Base-by-base conservation (phyloP, 2,329 filamentous ascomycete species). In the Hortaea sp. region DNA sequence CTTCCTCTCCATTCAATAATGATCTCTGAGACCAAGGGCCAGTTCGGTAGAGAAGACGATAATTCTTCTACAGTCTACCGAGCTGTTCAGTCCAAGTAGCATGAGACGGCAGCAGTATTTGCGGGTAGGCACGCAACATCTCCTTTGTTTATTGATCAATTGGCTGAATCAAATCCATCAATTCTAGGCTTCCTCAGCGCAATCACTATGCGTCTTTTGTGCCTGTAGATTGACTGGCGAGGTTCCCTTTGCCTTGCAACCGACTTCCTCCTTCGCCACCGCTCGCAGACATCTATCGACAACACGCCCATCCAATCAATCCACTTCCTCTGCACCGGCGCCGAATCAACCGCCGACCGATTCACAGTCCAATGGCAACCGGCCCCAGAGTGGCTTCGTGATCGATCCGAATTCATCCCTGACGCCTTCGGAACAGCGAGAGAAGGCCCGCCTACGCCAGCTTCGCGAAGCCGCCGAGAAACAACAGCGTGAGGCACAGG, bases 131-230 rank as follows among this genome's bases (percentile, higher is more conserved):
- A 1, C 27, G 10, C 32, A 39, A 30, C 27, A 41, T 43, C 20
- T 5, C 10, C 29, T 28, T 0, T 39, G 12, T 30, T 28, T n/a
- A 37, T 50, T 53, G 49, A 57, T 46, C 7, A n/a, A 30, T 41
- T 7, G 20, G 20, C 20, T 20, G 20, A 20, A 20, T 20, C 20
- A 20, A 20, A 39, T 50, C 53, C 48, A 57, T 46, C 7, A n/a
- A 30, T 41, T 9, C 5, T 43, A 59, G 58, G 46, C 57, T 29
- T 54, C 59, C 43, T 58, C 60, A 44, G 52, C 57, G 44, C 57
- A 60, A 49, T 53, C 50, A 37, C 46, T 65, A 42, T 64, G 62
- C 52, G 46, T 63, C 49, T 60, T 63, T 49, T 65, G 62, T 45
- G 56, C 61, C 13, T 62, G 52, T 50, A 54, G 56, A 41, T 48